phyloP scores from a whole-genome alignment of 2,329 filamentous ascomycete genomes.

The Fusarium sp. region DNA sequence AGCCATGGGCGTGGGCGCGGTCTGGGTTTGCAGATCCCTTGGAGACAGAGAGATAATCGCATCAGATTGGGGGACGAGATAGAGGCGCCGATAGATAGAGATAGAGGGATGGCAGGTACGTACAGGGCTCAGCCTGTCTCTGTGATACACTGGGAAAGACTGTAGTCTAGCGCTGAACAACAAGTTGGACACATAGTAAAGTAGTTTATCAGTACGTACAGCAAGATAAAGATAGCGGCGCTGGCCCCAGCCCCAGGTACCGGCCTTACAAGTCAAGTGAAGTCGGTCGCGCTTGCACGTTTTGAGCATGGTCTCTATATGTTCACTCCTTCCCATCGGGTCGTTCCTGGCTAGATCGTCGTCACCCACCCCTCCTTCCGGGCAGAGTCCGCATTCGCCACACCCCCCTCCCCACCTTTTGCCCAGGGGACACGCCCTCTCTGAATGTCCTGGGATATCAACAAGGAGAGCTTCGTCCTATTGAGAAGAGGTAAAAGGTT shows the following conservation, averaged over 20 bases:
- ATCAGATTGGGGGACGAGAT: conserved; percentile 29
- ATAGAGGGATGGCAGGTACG: neutral
- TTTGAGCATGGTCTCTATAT: conserved; percentile 26
- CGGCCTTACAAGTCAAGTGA: conserved; percentile 15
- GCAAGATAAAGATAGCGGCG: conserved; percentile 42
- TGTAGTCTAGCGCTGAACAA: conserved; percentile 22
- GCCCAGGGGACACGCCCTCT: conserved; percentile 16
- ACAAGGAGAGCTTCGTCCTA: neutral
- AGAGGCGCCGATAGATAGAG: conserved; percentile 22
- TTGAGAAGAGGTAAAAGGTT: neutral
- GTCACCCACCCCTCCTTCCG: conserved; percentile 22
- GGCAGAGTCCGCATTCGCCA: conserved; percentile 35
- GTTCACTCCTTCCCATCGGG: conserved; percentile 33
- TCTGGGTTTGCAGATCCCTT: conserved; percentile 18
- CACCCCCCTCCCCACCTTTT: neutral
- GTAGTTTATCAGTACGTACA: conserved; percentile 50
- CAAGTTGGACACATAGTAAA: conserved; percentile 48
- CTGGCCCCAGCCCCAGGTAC: conserved; percentile 38
- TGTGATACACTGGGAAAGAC: neutral
- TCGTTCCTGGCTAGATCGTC: conserved; percentile 42
- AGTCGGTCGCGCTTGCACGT: conserved; percentile 16
- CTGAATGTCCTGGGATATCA: neutral
- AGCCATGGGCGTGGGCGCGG: conserved; percentile 3
- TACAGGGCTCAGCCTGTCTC: neutral
- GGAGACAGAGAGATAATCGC: conserved; percentile 10